Base-by-base conservation (phyloP, 2,329 filamentous ascomycete genomes). In the Sordariomycetes sp. region DNA sequence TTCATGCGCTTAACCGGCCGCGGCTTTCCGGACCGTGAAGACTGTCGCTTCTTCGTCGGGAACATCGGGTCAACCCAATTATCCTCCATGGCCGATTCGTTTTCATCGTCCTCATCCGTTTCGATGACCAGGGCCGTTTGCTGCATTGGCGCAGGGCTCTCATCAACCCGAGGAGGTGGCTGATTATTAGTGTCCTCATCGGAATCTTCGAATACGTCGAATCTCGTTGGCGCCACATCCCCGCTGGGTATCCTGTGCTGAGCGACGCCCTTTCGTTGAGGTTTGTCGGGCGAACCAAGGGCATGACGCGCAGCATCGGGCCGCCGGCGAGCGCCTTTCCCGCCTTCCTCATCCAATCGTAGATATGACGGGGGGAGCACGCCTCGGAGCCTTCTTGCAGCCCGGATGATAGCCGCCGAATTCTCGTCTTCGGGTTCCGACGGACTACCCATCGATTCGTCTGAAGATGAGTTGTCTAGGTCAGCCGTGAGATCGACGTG, bases 351-450 rank as follows among this genome's bases (percentile, higher is more conserved):
- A 64, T 86, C 81, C 25, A 87, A 67, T 50, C 83, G 78, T 58
- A 87, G 74, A 79, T 83, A 86, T 6, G 84, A 87, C n/a, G 84
- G 84, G 46, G 84, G 84, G 52, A 87, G 74, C 8, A 87, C 83
- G 24, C 83, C 83, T 57, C 76, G 76, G 54, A 87, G 81, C 56
- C 75, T 74, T 57, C 70, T 76, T 40, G 72, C 71, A 59, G 73
- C 70, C 22, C 65, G 66, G 25, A 18, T 56, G 28, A 73, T 67
- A n/a, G 70, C 58, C 25, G 55, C 71, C 14, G 71, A 65, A 25
- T 79, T 74, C 1, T 71, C 70, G 3, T 18, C 35, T 24, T 34
- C 32, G 2, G 53, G 40, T 20, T 58, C 50, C 12, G 56, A 50
- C 12, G 40, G 35, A 28, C 18, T 20, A 28, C 55, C 53, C 22